These are phyloP conservation scores for Angophora floribunda DNA, from an alignment of 345 rosid genomes.

Conservation along the genomic window DNA sequence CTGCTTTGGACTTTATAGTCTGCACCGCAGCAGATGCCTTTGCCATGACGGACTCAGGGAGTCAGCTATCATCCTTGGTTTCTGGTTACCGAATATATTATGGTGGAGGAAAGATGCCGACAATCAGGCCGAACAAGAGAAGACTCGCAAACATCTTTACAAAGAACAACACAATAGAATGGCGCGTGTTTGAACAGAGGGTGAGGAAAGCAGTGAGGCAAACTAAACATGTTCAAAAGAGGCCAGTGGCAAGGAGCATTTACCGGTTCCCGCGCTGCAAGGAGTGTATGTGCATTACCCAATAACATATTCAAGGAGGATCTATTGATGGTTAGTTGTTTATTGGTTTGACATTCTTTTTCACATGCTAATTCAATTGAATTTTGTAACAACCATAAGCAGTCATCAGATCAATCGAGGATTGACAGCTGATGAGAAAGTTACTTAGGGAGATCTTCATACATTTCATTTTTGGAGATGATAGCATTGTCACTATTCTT, in stretches of 20 bases:
- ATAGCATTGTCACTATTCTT: background rate
- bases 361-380: background rate
- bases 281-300: conserved; percentile 68
- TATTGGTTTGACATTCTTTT: background rate
- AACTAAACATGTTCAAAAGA: conserved; percentile 66
- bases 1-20: conserved; percentile 88
- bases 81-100: conserved; percentile 79
- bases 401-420: background rate
- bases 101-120: conserved; percentile 93
- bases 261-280: conserved; percentile 82
- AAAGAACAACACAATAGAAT: conserved; percentile 71
- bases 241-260: conserved; percentile 82
- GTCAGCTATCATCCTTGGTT: conserved; percentile 81
- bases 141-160: conserved; percentile 62
- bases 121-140: conserved; percentile 76
- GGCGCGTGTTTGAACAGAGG: conserved; percentile 88
- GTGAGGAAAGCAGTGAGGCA: conserved; percentile 90
- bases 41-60: conserved; percentile 97
- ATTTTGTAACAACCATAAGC: background rate
- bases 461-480: background rate
- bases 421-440: background rate
- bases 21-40: conserved; percentile 83
- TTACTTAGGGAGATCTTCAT: background rate
- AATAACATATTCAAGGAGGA: background rate
- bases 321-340: background rate